Evolutionary conservation across 129 eudicot genomes (phyloP), one percentile per base, ranked within the genome.

Genomic region (Lactuca sativa): DNA sequence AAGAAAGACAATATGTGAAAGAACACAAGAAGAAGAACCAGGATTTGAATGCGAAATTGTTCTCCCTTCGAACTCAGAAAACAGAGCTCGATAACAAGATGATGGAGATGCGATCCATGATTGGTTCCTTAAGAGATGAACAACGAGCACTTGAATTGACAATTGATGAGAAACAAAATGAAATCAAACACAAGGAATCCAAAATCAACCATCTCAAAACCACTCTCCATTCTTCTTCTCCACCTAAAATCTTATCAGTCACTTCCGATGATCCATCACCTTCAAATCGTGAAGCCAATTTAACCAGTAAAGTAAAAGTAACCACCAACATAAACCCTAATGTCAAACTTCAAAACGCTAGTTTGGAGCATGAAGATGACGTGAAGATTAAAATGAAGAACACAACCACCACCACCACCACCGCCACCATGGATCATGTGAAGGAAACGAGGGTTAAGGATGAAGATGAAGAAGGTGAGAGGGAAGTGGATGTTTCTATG

Each of bases 51-150:
- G 74, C 80, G 59, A 87, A 85, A 57, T 62, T 85, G 15, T 77
- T 74, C 70, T 74, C 75, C 63, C 92, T 91, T n/a, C 62, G 86
- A 63, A 67, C 84, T 5, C 91, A 86, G 60, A 89, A 88, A 66
- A 58, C 32, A 43, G 87, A 89, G 15, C 90, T 92, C 59, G 72
- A 69, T 31, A 64, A 74, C 71, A 83, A 73, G 69, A 17, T 86
- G 4, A 21, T 56, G 66, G 88, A 86, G 69, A 84, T 86, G 96
- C 82, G 82, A 66, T 84, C 98, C 44, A 86, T 81, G 5, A 82
- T 92, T 69, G 82, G 91, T 34, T 84, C 96, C 49, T 79, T 86
- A 74, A 82, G 54, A 66, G 96, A 89, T 7, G 96, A 89, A 48
- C 83, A 78, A 30, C 80, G 59, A 70, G 77, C 80, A 0, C 71